Base-by-base conservation (phyloP, 441 rosid species). In the Populus trichocarpa region DNA sequence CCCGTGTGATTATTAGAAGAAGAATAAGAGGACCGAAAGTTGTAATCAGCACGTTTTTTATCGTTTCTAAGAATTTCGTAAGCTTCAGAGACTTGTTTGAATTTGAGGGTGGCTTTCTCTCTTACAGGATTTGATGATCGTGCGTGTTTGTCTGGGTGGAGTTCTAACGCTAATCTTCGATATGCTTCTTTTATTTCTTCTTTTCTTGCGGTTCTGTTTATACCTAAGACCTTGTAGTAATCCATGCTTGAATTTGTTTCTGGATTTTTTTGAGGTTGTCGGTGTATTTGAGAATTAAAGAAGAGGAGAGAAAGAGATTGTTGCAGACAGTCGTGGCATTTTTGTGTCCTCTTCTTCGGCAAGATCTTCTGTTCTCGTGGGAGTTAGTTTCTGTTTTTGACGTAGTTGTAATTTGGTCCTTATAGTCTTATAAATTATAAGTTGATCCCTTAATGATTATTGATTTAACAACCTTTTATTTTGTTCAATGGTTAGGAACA, bases 151-250 rank as follows among this genome's bases (percentile, higher is more conserved):
- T 93, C 99, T 0, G 98, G 99, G 78, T 95, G 98, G 75, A 84
- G 88, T 84, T 84, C 85, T 35, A 93, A 79, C 25, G 99, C 99
- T 78, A 91, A 81, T 75, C 86, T 84, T 67, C 97, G 84, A 33
- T 91, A 95, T n/a, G 99, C 93, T 68, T 91, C 93, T 73, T 95
- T 93, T 12, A 95, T 90, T 70, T 95, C 98, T 0, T 88, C 90
- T 81, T 85, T 92, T n/a, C 87, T 88, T 32, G 99, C 98, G 80
- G 80, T 88, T 77, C 88, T 80, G 66, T 32, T 71, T 20, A 95
- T 65, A 35, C 92, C 99, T 73, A 95, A 70, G 3, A 87, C 90
- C 81, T 82, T 88, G 89, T 95, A 95, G 80, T 85, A 88, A 85
- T 93, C 90, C 92, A 87, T 85, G 75, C 32, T 8, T 30, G 8